These are phyloP conservation scores for Trametes elegans DNA, from an alignment of 768 basidiomycete genomes.

Conservation along the genomic window DNA sequence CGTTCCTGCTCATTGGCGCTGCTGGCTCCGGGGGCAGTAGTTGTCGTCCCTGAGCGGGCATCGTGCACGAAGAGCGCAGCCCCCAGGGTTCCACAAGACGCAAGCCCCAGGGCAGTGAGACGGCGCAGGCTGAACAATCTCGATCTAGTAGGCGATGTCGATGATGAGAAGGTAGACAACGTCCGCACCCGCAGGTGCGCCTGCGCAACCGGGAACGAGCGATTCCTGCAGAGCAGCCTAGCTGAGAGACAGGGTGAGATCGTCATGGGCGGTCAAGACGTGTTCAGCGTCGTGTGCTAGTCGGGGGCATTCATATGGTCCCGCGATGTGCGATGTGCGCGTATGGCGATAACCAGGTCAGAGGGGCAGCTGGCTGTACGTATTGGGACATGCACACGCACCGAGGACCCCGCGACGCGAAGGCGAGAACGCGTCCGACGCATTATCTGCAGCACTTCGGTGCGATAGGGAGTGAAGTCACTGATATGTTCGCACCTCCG, in stretches of 20 bases:
- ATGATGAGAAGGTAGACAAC: not conserved
- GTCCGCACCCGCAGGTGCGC: not conserved
- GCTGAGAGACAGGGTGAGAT: not conserved
- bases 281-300: not conserved
- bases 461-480: not conserved
- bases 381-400: not conserved
- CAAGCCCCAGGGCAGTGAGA: not conserved
- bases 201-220: not conserved
- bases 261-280: not conserved
- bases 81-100: not conserved
- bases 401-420: not conserved
- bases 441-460: not conserved
- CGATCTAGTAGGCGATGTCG: not conserved
- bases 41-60: slow-evolving; percentile 11
- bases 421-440: not conserved
- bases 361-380: slow-evolving; percentile 1
- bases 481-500: too few relatives aligned
- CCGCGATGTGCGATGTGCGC: not conserved
- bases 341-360: not conserved
- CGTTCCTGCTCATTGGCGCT: slow-evolving; percentile 22
- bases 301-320: not conserved
- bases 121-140: not conserved
- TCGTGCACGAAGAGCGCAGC: slow-evolving; percentile 5
- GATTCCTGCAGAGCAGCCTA: not conserved
- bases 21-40: slow-evolving; percentile 2